Percentiles rank a stretch among this genome's conserved stretches.
Conservation (phyloP, 306 rosid species). For the Acmispon strigosus region DNA sequence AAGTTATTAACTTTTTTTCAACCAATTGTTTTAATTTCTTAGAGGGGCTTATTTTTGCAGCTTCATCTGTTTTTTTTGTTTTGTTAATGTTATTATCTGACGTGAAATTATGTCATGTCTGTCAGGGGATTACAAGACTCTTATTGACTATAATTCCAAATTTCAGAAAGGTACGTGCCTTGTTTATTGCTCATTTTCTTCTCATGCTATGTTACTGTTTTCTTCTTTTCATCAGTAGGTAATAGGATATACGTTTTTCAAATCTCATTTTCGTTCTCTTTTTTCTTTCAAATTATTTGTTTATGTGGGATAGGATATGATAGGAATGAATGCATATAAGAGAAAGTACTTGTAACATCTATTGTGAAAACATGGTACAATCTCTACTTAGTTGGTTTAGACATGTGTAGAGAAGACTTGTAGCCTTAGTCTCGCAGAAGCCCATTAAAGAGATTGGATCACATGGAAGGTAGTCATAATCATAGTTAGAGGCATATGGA, state of each 20-base stretch:
- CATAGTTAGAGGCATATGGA: no score
- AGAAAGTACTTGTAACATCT: neutral
- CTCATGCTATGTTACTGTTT: neutral
- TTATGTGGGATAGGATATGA: neutral
- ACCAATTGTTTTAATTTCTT: no score
- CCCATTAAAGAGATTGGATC: neutral
- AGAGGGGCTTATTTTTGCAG: neutral
- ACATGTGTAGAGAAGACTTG: neutral
- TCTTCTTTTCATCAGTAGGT: neutral
- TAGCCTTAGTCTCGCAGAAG: neutral
- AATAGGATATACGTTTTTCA: neutral
- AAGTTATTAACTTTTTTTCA: neutral
- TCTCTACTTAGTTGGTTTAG: neutral
- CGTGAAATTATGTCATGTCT: constrained; percentile 9
- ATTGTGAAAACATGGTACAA: neutral
- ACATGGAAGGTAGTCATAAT: neutral
- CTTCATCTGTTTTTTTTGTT: neutral
- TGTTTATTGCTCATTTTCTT: neutral
- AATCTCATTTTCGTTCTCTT: neutral
- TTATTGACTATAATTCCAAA: constrained; percentile 69
- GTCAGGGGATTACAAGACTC: constrained; percentile 74
- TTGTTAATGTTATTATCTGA: neutral
- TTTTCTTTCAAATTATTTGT: neutral
- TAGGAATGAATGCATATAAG: neutral
- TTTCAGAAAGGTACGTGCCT: constrained; percentile 65